Conservation (phyloP, 1,284 basidiomycete genomes). For the Apiotrichum sp. region DNA sequence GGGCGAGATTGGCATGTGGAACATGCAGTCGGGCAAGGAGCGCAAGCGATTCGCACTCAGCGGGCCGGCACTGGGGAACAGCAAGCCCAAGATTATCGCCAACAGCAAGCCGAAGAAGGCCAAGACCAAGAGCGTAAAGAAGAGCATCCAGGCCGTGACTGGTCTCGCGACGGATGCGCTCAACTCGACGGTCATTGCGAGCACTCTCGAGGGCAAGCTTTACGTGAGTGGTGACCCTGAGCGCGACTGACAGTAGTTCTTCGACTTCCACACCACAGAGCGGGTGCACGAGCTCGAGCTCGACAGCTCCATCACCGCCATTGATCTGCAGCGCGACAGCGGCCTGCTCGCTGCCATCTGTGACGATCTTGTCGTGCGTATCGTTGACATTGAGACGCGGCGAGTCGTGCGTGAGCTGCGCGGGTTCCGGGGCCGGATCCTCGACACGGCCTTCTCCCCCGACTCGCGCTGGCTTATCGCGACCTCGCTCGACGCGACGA, state of each 20-base stretch:
- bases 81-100: constrained; percentile 45
- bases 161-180: constrained; percentile 81
- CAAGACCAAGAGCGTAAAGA: constrained; percentile 46
- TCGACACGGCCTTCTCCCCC: constrained; percentile 84
- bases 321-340: constrained; percentile 76
- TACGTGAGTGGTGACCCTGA: constrained; percentile 56
- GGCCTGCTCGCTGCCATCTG: constrained; percentile 78
- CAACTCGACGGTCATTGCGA: constrained; percentile 73
- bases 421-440: constrained; percentile 70
- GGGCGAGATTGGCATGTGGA: constrained; percentile 80
- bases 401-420: constrained; percentile 78
- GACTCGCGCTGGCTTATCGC: constrained; percentile 90
- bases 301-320: constrained; percentile 62
- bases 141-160: constrained; percentile 60
- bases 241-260: constrained; percentile 59
- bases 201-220: constrained; percentile 79
- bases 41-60: constrained; percentile 63
- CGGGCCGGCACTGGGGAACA: constrained; percentile 57
- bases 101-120: constrained; percentile 24
- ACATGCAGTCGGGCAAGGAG: constrained; percentile 89
- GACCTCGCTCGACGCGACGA: constrained; percentile 80
- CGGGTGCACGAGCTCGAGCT: constrained; percentile 63
- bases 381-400: constrained; percentile 87
- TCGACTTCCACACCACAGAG: constrained; percentile 83
- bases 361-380: constrained; percentile 74